These are phyloP conservation scores for Fomitopsis pulvina DNA, from an alignment of 768 basidiomycete genomes.

Conservation along the genomic window DNA sequence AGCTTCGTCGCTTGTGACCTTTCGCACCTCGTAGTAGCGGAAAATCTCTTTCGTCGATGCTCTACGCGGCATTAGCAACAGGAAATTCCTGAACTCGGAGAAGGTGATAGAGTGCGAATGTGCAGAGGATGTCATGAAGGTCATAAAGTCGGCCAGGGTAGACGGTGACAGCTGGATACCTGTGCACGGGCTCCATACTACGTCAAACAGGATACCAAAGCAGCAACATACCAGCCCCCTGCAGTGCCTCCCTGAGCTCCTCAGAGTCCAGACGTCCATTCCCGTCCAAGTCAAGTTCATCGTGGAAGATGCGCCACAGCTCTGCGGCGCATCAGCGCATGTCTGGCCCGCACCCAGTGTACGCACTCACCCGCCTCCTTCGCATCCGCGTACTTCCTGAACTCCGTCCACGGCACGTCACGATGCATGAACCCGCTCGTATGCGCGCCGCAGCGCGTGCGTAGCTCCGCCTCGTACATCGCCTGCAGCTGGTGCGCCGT, in stretches of 20 bases:
- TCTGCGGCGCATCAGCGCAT: conserved; percentile 41
- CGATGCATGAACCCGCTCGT: conserved; percentile 29
- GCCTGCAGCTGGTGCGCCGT: conserved; percentile 56
- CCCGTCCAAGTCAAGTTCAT: conserved; percentile 85
- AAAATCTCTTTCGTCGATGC: conserved; percentile 83
- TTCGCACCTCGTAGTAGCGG: conserved; percentile 68
- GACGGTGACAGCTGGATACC: conserved; percentile 65
- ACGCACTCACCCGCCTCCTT: conserved; percentile 70
- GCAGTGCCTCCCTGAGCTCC: conserved; percentile 56
- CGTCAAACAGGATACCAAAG: background rate
- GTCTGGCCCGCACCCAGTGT: background rate
- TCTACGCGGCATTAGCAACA: conserved; percentile 78
- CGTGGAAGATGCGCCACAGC: conserved; percentile 86
- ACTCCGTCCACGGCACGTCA: conserved; percentile 61
- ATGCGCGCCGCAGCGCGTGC: conserved; percentile 45
- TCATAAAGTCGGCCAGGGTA: conserved; percentile 78
- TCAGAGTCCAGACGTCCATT: conserved; percentile 74
- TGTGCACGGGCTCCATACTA: conserved; percentile 24
- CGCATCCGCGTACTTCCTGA: conserved; percentile 65
- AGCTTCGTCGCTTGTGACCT: conserved; percentile 66
- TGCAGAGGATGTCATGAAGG: conserved; percentile 65
- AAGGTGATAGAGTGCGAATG: conserved; percentile 70
- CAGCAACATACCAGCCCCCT: conserved; percentile 55
- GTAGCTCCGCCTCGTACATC: conserved; percentile 75
- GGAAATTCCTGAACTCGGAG: conserved; percentile 83